Evolutionary conservation across 2,329 filamentous ascomycete species (phyloP).

Genomic region (Pseudogymnoascus sp.): DNA sequence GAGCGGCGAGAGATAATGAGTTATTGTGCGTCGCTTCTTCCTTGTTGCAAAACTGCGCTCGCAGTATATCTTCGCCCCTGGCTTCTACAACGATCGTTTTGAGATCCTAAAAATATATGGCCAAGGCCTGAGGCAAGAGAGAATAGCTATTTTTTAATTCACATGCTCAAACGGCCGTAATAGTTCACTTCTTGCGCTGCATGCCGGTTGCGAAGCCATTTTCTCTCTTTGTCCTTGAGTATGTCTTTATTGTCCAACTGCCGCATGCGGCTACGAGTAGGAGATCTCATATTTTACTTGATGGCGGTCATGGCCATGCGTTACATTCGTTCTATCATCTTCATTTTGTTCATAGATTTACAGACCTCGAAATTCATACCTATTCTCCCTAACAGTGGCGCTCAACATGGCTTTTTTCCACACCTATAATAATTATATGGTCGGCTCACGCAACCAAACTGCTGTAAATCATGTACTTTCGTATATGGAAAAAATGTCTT

Average conservation of each 20-base stretch:
- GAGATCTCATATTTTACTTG: constrained; percentile 2
- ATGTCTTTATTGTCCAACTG: constrained; percentile 6
- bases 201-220: not conserved
- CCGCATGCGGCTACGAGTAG: constrained; percentile 1
- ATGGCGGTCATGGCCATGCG: not conserved
- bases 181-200: not conserved
- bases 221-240: not conserved
- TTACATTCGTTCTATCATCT: not conserved
- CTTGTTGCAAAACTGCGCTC: not conserved
- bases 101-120: not conserved
- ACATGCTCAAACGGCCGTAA: not conserved
- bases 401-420: not conserved
- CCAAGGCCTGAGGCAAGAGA: not conserved
- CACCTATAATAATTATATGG: not conserved
- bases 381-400: not conserved
- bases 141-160: not conserved
- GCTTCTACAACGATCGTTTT: not conserved
- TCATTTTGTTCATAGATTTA: constrained; percentile 1
- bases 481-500: not conserved
- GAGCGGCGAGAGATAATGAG: not conserved
- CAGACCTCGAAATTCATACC: not conserved
- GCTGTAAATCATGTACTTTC: not conserved
- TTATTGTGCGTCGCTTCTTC: not conserved
- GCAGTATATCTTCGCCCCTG: not conserved
- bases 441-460: not conserved